Base-by-base conservation (phyloP, 352 stramenopile species). In the Thalassiosira allenii region DNA sequence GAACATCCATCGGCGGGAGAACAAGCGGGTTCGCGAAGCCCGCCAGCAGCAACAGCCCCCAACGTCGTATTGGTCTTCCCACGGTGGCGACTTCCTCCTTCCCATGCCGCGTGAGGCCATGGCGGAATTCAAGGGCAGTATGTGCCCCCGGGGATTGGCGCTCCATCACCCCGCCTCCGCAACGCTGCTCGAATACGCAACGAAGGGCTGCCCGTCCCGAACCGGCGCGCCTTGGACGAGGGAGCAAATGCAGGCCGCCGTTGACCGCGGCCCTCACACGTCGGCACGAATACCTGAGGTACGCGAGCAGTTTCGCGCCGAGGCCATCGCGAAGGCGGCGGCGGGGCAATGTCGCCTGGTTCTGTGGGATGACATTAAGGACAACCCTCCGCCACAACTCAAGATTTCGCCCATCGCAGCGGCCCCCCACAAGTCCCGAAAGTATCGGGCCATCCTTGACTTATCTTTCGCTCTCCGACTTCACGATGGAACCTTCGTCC, bases 361-460 rank as follows among this genome's bases (percentile, higher is more conserved):
- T 3, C 0, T 29, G 6, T 76, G 53, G 51, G 66, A 68, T 1
- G 53, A 69, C 44, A 76, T 76, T n/a, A 76, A 76, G 23, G 33
- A 54, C 25, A 25, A 76, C 34, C 6, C 51, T 2, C 63, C 63
- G 0, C 30, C 44, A 2, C 1, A 76, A 23, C 12, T 76, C 8
- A 76, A 76, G 41, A 43, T 76, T 11, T 76, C 66, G 5, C 66
- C 51, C 0, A 4, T 76, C 5, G 66, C 66, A 1, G 12, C 37
- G 2, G 47, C 69, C 1, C 66, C 66, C 2, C 66, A 76, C 34
- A 76, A 76, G 22, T 63, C 41, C 1, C 2, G 57, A 1, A 9
- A 11, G 22, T 76, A 54, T 37, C 3, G 53, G 17, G 51, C 53
- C 5, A 76, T 76, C 1, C 23, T 76, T 14, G 66, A 76, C 25